phyloP scores from a whole-genome alignment of 208 protist species.

The Leishmania lainsoni region DNA sequence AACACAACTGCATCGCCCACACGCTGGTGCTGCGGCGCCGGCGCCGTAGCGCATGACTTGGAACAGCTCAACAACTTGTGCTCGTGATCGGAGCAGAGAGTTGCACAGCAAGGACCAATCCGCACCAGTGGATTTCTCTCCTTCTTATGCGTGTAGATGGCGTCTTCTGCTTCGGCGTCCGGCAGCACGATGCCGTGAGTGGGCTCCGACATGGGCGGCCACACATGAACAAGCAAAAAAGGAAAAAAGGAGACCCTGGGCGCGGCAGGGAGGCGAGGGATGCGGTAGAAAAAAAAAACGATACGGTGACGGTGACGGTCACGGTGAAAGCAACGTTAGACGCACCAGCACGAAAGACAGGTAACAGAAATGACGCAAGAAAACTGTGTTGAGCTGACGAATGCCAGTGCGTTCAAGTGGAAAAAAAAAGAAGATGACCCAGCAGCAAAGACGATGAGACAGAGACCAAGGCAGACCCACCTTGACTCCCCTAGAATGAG shows the following conservation, averaged over 20 bases:
- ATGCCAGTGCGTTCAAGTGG: neutral
- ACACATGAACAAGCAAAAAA: neutral
- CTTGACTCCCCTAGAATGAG: neutral
- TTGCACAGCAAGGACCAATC: too few species aligned
- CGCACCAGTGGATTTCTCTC: neutral
- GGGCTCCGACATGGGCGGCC: neutral
- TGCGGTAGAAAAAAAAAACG: neutral
- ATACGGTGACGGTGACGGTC: too few species aligned
- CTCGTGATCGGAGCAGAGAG: neutral
- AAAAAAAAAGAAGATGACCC: neutral
- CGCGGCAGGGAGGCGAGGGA: conserved; percentile 6
- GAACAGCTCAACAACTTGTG: neutral
- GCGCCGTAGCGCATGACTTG: neutral
- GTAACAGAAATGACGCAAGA: neutral
- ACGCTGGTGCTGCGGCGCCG: neutral
- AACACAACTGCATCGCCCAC: neutral
- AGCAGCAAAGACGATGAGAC: neutral
- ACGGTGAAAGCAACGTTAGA: neutral
- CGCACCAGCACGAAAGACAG: neutral
- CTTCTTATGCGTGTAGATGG: neutral
- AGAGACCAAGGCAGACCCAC: neutral
- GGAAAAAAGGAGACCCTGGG: neutral
- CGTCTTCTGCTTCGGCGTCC: too few species aligned
- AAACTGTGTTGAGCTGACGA: neutral
- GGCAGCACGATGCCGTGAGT: neutral